A percentile compares a stretch with the other conserved stretches of the same genome.
phyloP scores from a whole-genome alignment of 345 rosid genomes.

The Carallia pectinifolia region DNA sequence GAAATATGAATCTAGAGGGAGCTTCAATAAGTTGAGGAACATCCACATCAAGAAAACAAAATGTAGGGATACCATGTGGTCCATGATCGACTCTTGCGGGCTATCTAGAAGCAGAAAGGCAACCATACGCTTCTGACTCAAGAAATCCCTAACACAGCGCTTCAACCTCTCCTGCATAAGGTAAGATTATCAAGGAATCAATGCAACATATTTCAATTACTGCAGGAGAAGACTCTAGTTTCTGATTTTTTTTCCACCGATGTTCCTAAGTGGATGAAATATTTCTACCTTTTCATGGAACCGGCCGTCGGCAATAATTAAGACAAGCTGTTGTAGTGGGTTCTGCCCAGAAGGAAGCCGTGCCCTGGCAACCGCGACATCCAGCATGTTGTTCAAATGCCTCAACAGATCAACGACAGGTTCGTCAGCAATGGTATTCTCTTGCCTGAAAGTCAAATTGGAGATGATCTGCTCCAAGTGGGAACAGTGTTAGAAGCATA shows the following conservation, averaged over 20 bases:
- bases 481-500: not conserved
- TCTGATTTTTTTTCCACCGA: not conserved
- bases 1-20: not conserved
- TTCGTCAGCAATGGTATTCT: conserved; percentile 71
- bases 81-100: conserved; percentile 62
- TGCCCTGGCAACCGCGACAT: conserved; percentile 58
- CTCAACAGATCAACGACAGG: conserved; percentile 77
- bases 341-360: conserved; percentile 89
- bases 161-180: conserved; percentile 55
- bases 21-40: not conserved
- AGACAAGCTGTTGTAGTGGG: conserved; percentile 92
- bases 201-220: not conserved
- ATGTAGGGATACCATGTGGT: conserved; percentile 49
- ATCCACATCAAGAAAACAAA: not conserved
- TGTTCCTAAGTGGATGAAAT: not conserved
- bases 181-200: not conserved
- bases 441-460: conserved; percentile 80
- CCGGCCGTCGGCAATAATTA: conserved; percentile 84
- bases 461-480: conserved; percentile 68
- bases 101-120: conserved; percentile 83
- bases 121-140: conserved; percentile 80
- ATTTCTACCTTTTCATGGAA: conserved; percentile 76
- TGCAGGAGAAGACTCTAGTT: not conserved
- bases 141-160: conserved; percentile 67
- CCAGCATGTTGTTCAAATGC: conserved; percentile 68